phyloP scores from a whole-genome alignment of 345 rosid species.

The Aegle marmelos region DNA sequence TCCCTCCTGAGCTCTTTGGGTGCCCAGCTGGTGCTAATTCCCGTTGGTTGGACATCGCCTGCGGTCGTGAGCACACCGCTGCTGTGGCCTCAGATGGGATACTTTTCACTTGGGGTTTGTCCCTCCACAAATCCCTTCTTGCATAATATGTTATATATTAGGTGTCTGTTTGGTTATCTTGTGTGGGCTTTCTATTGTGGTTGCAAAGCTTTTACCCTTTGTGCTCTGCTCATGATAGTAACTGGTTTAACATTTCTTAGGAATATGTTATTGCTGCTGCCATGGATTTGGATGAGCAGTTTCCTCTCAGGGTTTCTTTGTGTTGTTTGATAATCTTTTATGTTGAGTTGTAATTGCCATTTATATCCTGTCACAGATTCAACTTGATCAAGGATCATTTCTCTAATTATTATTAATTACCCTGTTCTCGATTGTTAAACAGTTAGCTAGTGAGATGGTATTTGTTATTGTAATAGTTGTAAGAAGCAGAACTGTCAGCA shows the following conservation, averaged over 20 bases:
- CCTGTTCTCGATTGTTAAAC: background rate
- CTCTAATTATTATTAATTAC: background rate
- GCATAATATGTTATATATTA: background rate
- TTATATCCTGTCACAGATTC: background rate
- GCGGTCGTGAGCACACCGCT: constrained; percentile 94
- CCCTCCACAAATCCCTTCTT: constrained; percentile 7
- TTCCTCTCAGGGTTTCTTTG: background rate
- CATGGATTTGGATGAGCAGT: background rate
- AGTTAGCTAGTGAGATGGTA: background rate
- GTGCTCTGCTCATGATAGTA: background rate
- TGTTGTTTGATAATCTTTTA: background rate
- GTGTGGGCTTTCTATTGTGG: background rate
- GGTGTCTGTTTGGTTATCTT: background rate
- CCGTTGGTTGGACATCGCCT: constrained; percentile 86
- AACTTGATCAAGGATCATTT: background rate
- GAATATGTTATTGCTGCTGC: background rate
- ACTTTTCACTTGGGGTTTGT: constrained; percentile 93
- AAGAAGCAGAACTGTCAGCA: background rate
- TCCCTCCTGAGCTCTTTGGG: constrained; percentile 87
- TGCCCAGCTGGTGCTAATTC: constrained; percentile 78
- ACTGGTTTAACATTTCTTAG: background rate
- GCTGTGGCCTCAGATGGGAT: constrained; percentile 97
- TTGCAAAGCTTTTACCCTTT: background rate
- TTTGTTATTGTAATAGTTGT: background rate
- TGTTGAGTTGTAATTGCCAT: background rate